Conservation (phyloP, 768 basidiomycete species). For the Paxillus involutus region DNA sequence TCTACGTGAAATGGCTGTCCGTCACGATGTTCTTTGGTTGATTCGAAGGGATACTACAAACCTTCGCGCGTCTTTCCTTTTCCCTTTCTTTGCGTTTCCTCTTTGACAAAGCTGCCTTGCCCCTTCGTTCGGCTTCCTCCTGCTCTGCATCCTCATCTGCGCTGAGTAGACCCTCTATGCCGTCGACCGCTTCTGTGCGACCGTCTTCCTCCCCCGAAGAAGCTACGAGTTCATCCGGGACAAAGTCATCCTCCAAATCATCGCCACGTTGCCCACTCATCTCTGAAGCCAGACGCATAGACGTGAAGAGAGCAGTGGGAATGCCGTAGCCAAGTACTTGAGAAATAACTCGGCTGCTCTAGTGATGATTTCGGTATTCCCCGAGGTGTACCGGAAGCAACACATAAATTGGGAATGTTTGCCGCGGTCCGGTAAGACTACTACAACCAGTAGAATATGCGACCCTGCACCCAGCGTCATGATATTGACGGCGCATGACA, state of each 20-base stretch:
- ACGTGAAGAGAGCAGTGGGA: slow-evolving; percentile 10
- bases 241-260: slow-evolving; percentile 83
- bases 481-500: slow-evolving; percentile 4
- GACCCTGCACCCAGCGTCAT: background rate
- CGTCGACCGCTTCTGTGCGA: slow-evolving; percentile 32
- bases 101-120: slow-evolving; percentile 39
- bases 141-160: slow-evolving; percentile 43
- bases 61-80: slow-evolving; percentile 74
- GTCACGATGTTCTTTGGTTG: slow-evolving; percentile 4
- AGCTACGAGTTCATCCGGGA: slow-evolving; percentile 66
- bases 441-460: too few species aligned
- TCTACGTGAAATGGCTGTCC: slow-evolving; percentile 40
- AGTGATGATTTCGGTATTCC: too few species aligned
- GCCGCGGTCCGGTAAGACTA: too few species aligned
- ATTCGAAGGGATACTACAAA: slow-evolving; percentile 23
- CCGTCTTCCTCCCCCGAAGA: slow-evolving; percentile 57
- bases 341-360: background rate
- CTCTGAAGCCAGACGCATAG: slow-evolving; percentile 4
- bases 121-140: slow-evolving; percentile 25
- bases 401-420: background rate
- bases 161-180: slow-evolving; percentile 41
- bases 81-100: slow-evolving; percentile 76
- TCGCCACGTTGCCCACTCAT: slow-evolving; percentile 53
- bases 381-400: too few species aligned
- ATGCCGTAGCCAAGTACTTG: background rate